phyloP scores from a whole-genome alignment of 345 rosid genomes.

The Populus simonii region DNA sequence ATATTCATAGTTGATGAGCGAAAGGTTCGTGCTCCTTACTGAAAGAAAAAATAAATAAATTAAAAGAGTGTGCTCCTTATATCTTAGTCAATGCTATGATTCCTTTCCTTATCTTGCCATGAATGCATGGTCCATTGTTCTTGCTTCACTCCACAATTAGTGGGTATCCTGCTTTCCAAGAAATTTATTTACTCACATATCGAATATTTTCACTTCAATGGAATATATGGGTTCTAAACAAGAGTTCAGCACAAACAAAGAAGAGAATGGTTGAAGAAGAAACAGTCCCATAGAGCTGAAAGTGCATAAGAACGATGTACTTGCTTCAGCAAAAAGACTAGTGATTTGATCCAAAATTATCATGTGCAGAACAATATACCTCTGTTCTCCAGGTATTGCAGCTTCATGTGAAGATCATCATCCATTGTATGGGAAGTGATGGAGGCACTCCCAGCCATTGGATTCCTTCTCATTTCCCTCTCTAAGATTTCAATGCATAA shows the following conservation, averaged over 20 bases:
- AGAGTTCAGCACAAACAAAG: too few relatives aligned
- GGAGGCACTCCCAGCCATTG: conserved; percentile 50
- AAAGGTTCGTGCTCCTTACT: too few relatives aligned
- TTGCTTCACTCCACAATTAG: not conserved
- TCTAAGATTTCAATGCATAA: conserved; percentile 82
- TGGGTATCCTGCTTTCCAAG: not conserved
- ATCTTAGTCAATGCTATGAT: not conserved
- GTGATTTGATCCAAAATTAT: not conserved
- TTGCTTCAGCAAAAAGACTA: not conserved
- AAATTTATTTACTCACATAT: not conserved
- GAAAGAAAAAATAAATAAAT: too few relatives aligned
- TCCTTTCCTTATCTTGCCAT: not conserved
- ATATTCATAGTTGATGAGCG: too few relatives aligned
- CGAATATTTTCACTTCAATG: not conserved
- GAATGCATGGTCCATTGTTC: not conserved
- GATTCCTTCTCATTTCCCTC: conserved; percentile 77
- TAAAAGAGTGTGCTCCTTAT: too few relatives aligned
- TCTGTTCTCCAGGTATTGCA: conserved; percentile 87
- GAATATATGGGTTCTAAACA: not conserved
- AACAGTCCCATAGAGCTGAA: not conserved
- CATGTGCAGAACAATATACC: conserved; percentile 41
- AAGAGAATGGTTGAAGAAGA: too few relatives aligned
- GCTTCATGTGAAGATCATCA: conserved; percentile 84
- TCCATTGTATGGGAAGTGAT: conserved; percentile 45
- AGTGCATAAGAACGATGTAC: not conserved